Evolutionary conservation across 2,329 filamentous ascomycete genomes (phyloP), one percentile per base, ranked within the genome.

Genomic region (Penicillium sp.): DNA sequence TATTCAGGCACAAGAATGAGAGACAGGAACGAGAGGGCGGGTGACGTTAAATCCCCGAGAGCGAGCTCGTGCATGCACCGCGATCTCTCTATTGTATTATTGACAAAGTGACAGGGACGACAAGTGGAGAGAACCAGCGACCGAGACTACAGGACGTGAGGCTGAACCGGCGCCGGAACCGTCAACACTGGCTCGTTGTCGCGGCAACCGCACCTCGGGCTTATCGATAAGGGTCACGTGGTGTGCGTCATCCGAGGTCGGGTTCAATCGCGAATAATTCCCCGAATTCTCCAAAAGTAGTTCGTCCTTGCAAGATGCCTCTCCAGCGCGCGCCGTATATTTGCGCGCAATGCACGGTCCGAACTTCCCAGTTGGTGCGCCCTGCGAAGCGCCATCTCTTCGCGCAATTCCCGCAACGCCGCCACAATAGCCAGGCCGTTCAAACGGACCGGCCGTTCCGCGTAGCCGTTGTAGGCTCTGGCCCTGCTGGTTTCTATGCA

Each of bases 401-500:
- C 3, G 41, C 65, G 19, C 66, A 52, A 3, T 61, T 61, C 21
- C 47, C 52, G 47, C 56, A 69, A n/a, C 65, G 68, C 51, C 70
- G 74, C 30, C 61, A 71, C 53, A 72, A 71, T 65, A 78, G 74
- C 60, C 65, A 73, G 64, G 64, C 68, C 9, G 66, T 76, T 62
- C 60, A 72, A 56, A 63, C 62, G 56, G 78, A 80, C 61, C 79
- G 83, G 52, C 86, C 87, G 2, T 88, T 94, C 70, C 90, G 92
- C 53, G 84, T 98, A 76, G 95, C 94, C 63, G 86, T 98, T 65
- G 87, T 98, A 69, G 95, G 94, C 56, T 97, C 95, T 30, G 95
- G 95, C 1, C 95, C 95, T 1, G 95, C 95, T 13, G 95, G 95
- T 3, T 99, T 98, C 82, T 99, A 99, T 75, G 91, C 94, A 0